phyloP scores from a whole-genome alignment of 495 filamentous ascomycete species.

The Bombardia bombarda region DNA sequence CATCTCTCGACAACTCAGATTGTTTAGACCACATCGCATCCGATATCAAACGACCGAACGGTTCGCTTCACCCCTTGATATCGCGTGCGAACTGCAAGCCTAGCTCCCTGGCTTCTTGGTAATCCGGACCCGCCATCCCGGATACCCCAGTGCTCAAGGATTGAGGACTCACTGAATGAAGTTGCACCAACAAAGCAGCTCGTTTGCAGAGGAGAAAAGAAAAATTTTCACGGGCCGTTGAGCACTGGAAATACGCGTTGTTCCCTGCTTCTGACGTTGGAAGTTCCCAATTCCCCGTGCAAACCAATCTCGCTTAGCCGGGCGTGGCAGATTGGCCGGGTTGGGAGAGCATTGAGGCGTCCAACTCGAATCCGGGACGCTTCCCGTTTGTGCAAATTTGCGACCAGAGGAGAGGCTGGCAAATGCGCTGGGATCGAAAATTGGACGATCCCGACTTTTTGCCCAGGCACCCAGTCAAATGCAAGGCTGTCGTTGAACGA shows the following conservation, averaged over 20 bases:
- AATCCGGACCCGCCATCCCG: conserved; percentile 8
- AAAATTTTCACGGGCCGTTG: conserved; percentile 28
- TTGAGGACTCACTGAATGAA: background rate
- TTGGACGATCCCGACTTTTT: conserved; percentile 7
- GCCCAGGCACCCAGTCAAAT: conserved; percentile 2
- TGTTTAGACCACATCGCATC: no score
- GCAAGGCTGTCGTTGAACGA: no score
- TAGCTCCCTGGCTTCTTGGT: background rate
- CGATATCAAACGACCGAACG: no score
- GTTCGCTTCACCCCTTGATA: no score
- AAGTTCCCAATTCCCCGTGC: conserved; percentile 11
- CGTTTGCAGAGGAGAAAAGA: conserved; percentile 9
- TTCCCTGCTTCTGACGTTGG: conserved; percentile 16
- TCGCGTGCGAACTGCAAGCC: background rate
- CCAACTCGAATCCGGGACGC: conserved; percentile 16
- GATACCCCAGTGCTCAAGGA: conserved; percentile 2
- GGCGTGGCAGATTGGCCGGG: conserved; percentile 12
- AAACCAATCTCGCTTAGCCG: conserved; percentile 26
- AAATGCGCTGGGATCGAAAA: conserved; percentile 10
- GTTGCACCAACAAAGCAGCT: conserved; percentile 6
- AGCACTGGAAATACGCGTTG: conserved; percentile 13
- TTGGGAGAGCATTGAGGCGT: conserved; percentile 11
- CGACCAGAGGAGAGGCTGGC: background rate
- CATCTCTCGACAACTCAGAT: no score
- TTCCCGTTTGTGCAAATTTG: conserved; percentile 17